These are phyloP conservation scores for Pyricularia sp. DNA, from an alignment of 2,329 filamentous ascomycete species.

Conservation along the genomic window DNA sequence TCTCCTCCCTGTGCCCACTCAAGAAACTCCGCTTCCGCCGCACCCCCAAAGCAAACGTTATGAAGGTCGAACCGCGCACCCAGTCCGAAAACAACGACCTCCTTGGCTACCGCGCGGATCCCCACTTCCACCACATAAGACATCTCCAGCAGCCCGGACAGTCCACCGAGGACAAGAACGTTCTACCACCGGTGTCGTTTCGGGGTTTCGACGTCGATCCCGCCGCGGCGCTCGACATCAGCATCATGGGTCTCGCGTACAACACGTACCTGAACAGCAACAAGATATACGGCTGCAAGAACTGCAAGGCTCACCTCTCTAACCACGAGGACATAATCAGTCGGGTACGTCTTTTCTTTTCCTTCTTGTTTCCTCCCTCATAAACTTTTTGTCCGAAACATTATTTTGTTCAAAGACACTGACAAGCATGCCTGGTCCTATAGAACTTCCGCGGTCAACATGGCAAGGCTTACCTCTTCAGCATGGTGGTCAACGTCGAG, in stretches of 20 bases:
- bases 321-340: slow-evolving; percentile 96
- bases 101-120: neutral
- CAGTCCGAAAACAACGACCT: neutral
- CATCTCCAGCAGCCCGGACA: neutral
- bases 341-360: slow-evolving; percentile 48
- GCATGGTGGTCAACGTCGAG: slow-evolving; percentile 84
- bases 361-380: slow-evolving; percentile 5
- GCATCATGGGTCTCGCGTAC: slow-evolving; percentile 74
- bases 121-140: neutral
- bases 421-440: slow-evolving; percentile 2
- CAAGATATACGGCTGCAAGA: slow-evolving; percentile 88
- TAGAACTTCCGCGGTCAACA: slow-evolving; percentile 98
- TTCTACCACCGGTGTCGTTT: neutral
- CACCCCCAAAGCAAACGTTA: neutral
- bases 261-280: slow-evolving; percentile 81
- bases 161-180: neutral
- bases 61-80: neutral
- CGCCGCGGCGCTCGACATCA: neutral
- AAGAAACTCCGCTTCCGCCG: neutral
- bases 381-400: slow-evolving; percentile 6
- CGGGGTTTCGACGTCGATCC: neutral
- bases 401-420: neutral
- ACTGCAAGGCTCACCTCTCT: slow-evolving; percentile 90
- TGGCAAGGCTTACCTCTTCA: slow-evolving; percentile 96
- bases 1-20: neutral